These are phyloP conservation scores for Solanum raphanifolium DNA, from an alignment of 257 asterid genomes.

Conservation along the genomic window DNA sequence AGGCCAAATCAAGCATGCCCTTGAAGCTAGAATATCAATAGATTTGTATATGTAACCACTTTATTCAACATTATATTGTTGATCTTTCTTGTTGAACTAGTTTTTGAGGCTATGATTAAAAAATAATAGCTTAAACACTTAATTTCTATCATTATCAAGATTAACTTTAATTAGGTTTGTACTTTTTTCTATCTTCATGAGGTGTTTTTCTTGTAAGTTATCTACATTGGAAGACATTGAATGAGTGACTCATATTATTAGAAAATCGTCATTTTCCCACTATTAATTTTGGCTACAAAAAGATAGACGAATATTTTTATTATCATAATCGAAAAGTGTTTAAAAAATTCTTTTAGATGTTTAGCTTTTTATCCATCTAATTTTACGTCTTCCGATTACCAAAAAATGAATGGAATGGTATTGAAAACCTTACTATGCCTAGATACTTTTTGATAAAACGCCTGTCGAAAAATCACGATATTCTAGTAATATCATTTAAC, in stretches of 20 bases:
- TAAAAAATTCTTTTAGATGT: no score
- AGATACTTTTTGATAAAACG: background rate
- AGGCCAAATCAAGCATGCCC: background rate
- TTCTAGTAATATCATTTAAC: background rate
- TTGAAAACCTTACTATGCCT: background rate
- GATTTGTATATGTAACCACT: background rate
- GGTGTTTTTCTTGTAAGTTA: background rate
- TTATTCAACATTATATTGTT: background rate
- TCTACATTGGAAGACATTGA: background rate
- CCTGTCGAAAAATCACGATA: background rate
- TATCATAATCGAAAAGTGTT: background rate
- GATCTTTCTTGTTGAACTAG: background rate
- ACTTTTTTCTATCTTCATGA: background rate
- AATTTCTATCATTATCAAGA: background rate
- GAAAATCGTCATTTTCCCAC: background rate
- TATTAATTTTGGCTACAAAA: background rate
- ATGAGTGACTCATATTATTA: background rate
- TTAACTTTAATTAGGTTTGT: background rate
- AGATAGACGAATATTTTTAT: no score
- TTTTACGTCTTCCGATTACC: background rate
- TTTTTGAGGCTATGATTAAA: background rate
- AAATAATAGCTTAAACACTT: background rate
- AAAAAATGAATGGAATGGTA: background rate
- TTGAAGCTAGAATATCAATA: background rate
- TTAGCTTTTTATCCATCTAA: no score